Evolutionary conservation across 2,329 filamentous ascomycete species (phyloP), one percentile per base, ranked within the genome.

Genomic region (Geosmithia flava): DNA sequence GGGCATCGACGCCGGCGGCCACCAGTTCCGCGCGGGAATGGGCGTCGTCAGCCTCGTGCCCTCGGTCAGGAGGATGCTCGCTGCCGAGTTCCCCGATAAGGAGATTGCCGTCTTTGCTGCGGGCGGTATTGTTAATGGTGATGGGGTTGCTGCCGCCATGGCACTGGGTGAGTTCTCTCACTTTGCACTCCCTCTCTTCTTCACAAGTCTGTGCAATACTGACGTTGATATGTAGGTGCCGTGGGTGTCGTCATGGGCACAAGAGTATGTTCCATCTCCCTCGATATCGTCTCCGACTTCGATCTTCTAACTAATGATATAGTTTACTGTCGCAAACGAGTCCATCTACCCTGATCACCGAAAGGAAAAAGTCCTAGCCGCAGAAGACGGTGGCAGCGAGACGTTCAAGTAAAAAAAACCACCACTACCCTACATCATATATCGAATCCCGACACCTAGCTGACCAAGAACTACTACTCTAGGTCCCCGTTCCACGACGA

Each of bases 1-100:
- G 59, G 80, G 81, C 2, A 68, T 70, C 6, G 81, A 84, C 60
- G 80, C 80, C 1, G 80, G 80, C 7, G 81, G 81, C 0, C 80
- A 84, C 56, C 79, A 81, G 52, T 73, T 76, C 43, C 66, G 67
- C 1, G 61, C 64, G 20, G 77, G 75, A 3, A 71, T 74, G 2
- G 70, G 78, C 6, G 62, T 83, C 2, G 59, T 82, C 3, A 66
- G 70, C 2, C 60, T 84, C 3, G 59, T 84, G 39, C 78, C 78
- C 0, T 80, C 83, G 61, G 68, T 80, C 8, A 62, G 60, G 45
- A 69, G 71, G 49, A 65, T 73, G 48, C 52, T 81, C 16, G 58
- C 56, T 2, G 54, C 50, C 1, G 64, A 68, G 54, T 67, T 67
- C 48, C 45, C 54, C 0, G 61, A 55, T 4, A 59, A 56, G 20